Evolutionary conservation across 345 rosid genomes (phyloP), one percentile per base, ranked within the genome.

Genomic region (Raphanus sativus): DNA sequence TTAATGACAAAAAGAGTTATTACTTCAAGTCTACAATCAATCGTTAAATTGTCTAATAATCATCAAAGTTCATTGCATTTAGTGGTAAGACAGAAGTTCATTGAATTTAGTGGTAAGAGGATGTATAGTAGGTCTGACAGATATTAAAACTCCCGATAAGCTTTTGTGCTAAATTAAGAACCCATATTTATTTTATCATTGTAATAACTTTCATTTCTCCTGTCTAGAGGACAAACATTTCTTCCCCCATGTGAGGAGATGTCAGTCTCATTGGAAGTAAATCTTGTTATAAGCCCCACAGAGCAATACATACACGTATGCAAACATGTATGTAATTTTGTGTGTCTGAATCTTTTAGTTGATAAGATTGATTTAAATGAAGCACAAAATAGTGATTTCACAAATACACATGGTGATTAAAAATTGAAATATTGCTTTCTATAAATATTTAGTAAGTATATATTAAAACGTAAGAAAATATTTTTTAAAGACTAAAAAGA

Each of bases 221-320:
- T 66, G 63, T 36, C 0, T 25, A 73, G 70, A 73, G 60, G 78
- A 79, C 78, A 79, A 74, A 79, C 82, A 79, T 79, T 74, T 79
- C 62, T 7, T 74, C 78, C 78, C 29, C 82, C 82, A 79, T 79
- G 82, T 79, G 78, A 74, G 82, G 78, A 74, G 65, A 68, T 74
- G 82, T 79, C 78, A 79, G 75, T 69, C 38, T 62, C 71, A 64
- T 74, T 69, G 77, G 38, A 67, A 59, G 30, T 72, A 67, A 73
- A 60, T 78, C 61, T 58, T 65, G 62, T 56, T 42, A 58, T 50
- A 71, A 45, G 67, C 56, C 30, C 38, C 75, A 17, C 56, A 38
- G 36, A 55, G 75, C 71, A 25, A 71, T 58, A 50, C 55, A 61
- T 76, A 73, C 74, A 73, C 73, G 77, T 73, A 60, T 8, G 34